Base-by-base conservation (phyloP, 73 alveolate genomes). In the Paramecium caudatum region DNA sequence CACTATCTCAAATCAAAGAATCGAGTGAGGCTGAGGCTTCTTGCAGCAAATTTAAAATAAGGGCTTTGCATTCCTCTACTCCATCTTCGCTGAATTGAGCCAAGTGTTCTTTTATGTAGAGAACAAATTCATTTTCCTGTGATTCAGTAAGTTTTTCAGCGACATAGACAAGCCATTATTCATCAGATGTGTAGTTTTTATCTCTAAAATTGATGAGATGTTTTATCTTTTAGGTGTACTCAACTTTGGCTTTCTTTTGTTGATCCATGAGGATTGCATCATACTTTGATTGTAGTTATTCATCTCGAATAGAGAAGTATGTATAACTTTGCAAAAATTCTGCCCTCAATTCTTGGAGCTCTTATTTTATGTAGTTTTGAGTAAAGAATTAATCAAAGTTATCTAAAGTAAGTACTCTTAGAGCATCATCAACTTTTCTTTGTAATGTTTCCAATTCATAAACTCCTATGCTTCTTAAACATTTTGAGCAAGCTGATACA, bases 371-470 rank as follows among this genome's bases (percentile, higher is more conserved):
- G 7, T 13, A 30, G 17, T 27, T 36, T 1, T 30, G 15, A 13
- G 47, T 65, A 36, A 33, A 65, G 49, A 33, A 36, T 33, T 30
- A 43, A 65, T 65, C 83, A 36, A 65, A 65, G 5, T 65, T 65
- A 19, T 65, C 83, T 33, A 65, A 32, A 13, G 55, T 65, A 3
- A 65, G 34, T 30, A 25, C 43, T 5, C 88, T 15, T 41, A 74
- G 10, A 21, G 88, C 88, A 8, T 74, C 88, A 6, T 74, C 88
- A 2, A 74, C 65, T 74, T 45, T 74, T 17, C 43, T 74, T 45
- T 74, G 27, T 16, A 74, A 16, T 4, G 30, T 74, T 3, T 74
- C 68, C 12, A 41, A 37, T 36, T 74, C 88, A 43, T 74, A 74
- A 10, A 74, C 47, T 5, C 88, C 88, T 2, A 27, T 19, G 12